Evolutionary conservation across 2,329 filamentous ascomycete genomes (phyloP).

Genomic region (Nemania bipapillata): DNA sequence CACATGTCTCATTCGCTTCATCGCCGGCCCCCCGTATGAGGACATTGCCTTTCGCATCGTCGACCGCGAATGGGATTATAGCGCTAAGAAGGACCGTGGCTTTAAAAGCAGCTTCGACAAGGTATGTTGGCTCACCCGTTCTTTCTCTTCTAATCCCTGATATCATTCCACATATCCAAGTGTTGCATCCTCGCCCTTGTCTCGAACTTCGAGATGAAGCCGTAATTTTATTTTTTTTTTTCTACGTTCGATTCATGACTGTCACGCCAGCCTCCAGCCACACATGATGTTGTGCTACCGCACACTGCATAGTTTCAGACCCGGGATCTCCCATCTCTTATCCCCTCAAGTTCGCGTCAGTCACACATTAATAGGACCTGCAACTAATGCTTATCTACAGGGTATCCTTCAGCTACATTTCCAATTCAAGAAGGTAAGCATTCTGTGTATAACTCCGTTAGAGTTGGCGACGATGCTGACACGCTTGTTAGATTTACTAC

Average conservation of each 20-base stretch:
- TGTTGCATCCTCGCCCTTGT: slow-evolving; percentile 28
- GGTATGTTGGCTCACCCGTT: slow-evolving; percentile 66
- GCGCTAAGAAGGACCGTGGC: slow-evolving; percentile 90
- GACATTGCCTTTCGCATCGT: slow-evolving; percentile 97
- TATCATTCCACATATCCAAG: slow-evolving; percentile 9
- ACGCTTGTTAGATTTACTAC: slow-evolving; percentile 53
- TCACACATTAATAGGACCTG: slow-evolving; percentile 3
- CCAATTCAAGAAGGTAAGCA: slow-evolving; percentile 91
- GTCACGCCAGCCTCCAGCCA: slow-evolving; percentile 33
- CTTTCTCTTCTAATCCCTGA: too few species aligned
- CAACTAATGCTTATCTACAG: slow-evolving; percentile 60
- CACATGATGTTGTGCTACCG: slow-evolving; percentile 36
- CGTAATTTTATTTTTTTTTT: slow-evolving; percentile 24
- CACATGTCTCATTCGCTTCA: slow-evolving; percentile 94
- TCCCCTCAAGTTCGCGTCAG: slow-evolving; percentile 26
- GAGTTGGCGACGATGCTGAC: slow-evolving; percentile 39
- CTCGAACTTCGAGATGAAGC: slow-evolving; percentile 9
- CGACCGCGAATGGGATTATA: slow-evolving; percentile 99
- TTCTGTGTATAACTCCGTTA: slow-evolving; percentile 24
- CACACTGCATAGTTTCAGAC: slow-evolving; percentile 39
- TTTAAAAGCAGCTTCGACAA: slow-evolving; percentile 98
- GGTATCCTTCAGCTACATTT: slow-evolving; percentile 97
- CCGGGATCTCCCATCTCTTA: slow-evolving; percentile 26
- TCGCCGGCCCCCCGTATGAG: slow-evolving; percentile 93
- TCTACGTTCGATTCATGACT: slow-evolving; percentile 23